Percentiles rank a stretch among this genome's conserved stretches.
These are phyloP conservation scores for Adansonia grandidieri DNA, from an alignment of 441 rosid species.

Conservation along the genomic window DNA sequence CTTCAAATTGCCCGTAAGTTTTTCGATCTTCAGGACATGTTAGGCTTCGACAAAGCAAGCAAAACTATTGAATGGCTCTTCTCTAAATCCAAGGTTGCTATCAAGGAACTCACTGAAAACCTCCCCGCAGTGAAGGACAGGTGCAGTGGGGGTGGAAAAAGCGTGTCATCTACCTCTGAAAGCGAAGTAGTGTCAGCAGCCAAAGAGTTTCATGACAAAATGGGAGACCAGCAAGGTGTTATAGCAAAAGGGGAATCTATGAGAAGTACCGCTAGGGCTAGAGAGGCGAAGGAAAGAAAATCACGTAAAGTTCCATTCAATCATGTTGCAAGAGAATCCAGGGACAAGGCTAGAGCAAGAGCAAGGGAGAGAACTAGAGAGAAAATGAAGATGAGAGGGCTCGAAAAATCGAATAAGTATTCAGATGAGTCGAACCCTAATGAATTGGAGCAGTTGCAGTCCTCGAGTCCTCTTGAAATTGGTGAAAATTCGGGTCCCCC, in stretches of 20 bases:
- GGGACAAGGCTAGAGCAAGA: slow-evolving; percentile 52
- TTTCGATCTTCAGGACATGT: slow-evolving; percentile 65
- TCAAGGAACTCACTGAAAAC: slow-evolving; percentile 47
- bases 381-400: slow-evolving; percentile 45
- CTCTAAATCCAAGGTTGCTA: slow-evolving; percentile 53
- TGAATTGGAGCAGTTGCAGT: slow-evolving; percentile 33
- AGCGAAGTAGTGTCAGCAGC: slow-evolving; percentile 42
- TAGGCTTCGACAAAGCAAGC: slow-evolving; percentile 67
- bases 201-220: slow-evolving; percentile 22
- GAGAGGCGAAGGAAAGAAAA: slow-evolving; percentile 23
- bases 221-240: slow-evolving; percentile 20
- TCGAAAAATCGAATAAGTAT: slow-evolving; percentile 26
- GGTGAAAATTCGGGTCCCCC: slow-evolving; percentile 31
- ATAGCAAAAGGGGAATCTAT: slow-evolving; percentile 24
- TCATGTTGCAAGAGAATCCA: slow-evolving; percentile 33
- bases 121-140: slow-evolving; percentile 25
- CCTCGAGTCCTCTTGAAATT: slow-evolving; percentile 23
- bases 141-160: slow-evolving; percentile 29
- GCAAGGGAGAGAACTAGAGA: slow-evolving; percentile 56
- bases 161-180: slow-evolving; percentile 37
- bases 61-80: slow-evolving; percentile 66
- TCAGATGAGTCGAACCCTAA: slow-evolving; percentile 49
- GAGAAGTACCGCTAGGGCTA: not conserved
- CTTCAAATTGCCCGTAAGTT: slow-evolving; percentile 59
- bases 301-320: slow-evolving; percentile 23